Percentiles rank a stretch among this genome's conserved stretches.
Evolutionary conservation across 306 rosid genomes (phyloP).

Genomic region (Elaeagnus macrophylla): DNA sequence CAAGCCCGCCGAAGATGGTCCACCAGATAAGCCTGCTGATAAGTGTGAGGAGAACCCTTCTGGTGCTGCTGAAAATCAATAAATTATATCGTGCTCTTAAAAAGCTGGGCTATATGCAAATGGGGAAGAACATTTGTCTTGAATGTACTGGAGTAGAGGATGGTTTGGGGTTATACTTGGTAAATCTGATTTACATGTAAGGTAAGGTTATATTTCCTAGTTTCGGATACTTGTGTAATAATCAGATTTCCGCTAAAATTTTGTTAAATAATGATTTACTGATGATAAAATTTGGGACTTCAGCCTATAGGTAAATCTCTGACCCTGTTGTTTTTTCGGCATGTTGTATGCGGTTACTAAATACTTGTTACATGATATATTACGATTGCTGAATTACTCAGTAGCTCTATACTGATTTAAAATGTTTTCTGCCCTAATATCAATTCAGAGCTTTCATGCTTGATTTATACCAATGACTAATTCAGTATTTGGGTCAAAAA

Average conservation of each 20-base stretch:
- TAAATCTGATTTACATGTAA: slow-evolving; percentile 7
- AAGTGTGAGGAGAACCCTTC: slow-evolving; percentile 42
- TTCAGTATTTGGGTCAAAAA: too few relatives aligned
- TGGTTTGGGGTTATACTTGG: slow-evolving; percentile 12
- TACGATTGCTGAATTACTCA: too few relatives aligned
- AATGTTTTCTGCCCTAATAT: too few relatives aligned
- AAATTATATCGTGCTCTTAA: background rate
- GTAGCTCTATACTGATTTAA: too few relatives aligned
- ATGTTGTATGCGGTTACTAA: slow-evolving; percentile 13
- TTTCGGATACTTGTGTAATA: slow-evolving; percentile 18
- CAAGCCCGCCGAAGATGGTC: slow-evolving; percentile 39
- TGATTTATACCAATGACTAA: too few relatives aligned
- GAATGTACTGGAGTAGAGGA: slow-evolving; percentile 11
- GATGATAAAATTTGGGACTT: slow-evolving; percentile 12
- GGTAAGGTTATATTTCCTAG: slow-evolving; percentile 5
- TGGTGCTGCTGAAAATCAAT: slow-evolving; percentile 33
- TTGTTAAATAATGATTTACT: slow-evolving; percentile 18
- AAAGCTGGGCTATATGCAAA: background rate
- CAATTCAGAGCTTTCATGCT: too few relatives aligned
- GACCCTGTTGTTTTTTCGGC: slow-evolving; percentile 11
- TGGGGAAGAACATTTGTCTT: slow-evolving; percentile 5
- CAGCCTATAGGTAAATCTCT: slow-evolving; percentile 2
- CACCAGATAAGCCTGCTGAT: slow-evolving; percentile 39
- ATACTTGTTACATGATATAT: too few relatives aligned
- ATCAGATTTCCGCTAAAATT: slow-evolving; percentile 11